Evolutionary conservation across 2,329 filamentous ascomycete genomes (phyloP).

Genomic region (Trichothecium sympodiale): DNA sequence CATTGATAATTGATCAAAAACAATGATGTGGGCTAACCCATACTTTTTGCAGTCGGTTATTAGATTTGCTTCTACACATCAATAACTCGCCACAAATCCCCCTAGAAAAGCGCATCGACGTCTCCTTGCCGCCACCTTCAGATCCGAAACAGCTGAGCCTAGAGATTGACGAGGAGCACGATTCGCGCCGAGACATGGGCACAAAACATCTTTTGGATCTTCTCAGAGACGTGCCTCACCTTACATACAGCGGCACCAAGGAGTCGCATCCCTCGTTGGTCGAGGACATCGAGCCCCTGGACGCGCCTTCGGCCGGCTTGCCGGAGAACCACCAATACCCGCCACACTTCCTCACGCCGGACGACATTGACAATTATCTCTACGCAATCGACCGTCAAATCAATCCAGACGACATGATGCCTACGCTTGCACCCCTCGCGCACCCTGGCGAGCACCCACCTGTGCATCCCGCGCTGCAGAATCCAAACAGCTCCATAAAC

Average conservation of each 20-base stretch:
- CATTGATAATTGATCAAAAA: background rate
- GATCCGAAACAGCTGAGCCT: slow-evolving; percentile 20
- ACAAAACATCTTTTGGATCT: slow-evolving; percentile 40
- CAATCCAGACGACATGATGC: slow-evolving; percentile 30
- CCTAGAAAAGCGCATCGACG: slow-evolving; percentile 60
- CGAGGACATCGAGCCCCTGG: slow-evolving; percentile 35
- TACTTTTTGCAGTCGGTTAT: slow-evolving; percentile 54
- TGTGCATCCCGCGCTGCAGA: slow-evolving; percentile 37
- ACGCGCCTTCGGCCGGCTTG: slow-evolving; percentile 29
- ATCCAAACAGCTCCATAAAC: slow-evolving; percentile 88
- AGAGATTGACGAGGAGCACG: slow-evolving; percentile 19
- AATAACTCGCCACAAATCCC: slow-evolving; percentile 77
- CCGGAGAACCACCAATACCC: slow-evolving; percentile 26
- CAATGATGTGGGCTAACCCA: background rate
- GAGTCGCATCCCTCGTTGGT: slow-evolving; percentile 51
- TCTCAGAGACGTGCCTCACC: slow-evolving; percentile 40
- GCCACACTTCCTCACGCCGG: slow-evolving; percentile 54
- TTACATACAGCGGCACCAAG: slow-evolving; percentile 40
- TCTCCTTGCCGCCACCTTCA: slow-evolving; percentile 39
- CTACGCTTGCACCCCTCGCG: slow-evolving; percentile 40
- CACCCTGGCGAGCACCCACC: slow-evolving; percentile 23
- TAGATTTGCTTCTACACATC: slow-evolving; percentile 81
- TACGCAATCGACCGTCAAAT: slow-evolving; percentile 47
- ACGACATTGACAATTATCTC: slow-evolving; percentile 66
- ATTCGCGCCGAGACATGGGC: slow-evolving; percentile 28